Evolutionary conservation across 2,329 filamentous ascomycete genomes (phyloP), one percentile per base, ranked within the genome.

Genomic region (Colletotrichum scovillei): DNA sequence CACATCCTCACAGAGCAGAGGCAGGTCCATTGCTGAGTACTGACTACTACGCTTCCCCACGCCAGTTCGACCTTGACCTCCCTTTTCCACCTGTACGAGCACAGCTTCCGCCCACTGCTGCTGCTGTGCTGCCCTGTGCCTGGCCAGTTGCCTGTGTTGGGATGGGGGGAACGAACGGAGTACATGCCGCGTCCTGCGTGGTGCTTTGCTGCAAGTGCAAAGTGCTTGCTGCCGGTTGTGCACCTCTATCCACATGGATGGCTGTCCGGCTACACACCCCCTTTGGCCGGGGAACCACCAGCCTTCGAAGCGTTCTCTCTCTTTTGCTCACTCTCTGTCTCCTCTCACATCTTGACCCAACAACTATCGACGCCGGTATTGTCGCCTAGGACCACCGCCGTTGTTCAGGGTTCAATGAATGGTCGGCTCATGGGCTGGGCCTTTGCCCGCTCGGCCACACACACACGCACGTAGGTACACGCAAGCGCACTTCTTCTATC

Each of bases 171-270:
- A 42, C 35, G 35, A 16, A 42, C 35, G 35, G 14, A 42, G 35
- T 42, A 42, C 46, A 49, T 28, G 63, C 46, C 62, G 62, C 62
- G 62, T 62, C 30, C 46, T 68, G 64, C 57, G 57, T 67, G 30
- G 14, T 60, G 49, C 52, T 69, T 73, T 56, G 63, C 73, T 74
- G 70, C 72, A 67, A 74, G 56, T 72, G 62, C 57, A 63, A 30
- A 65, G 35, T 70, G 60, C 67, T 70, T 57, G 70, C 60, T 65
- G 22, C 67, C 55, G 55, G 55, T 70, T 70, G 70, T 57, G 55
- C 60, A 35, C 67, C 67, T 35, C 69, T 56, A 57, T 73, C 67
- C 62, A 65, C 66, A 65, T 70, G 70, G 67, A 66, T 59, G 58
- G 58, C 46, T 28, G 30, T 24, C 69, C 67, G 46, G 46, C 24